Conservation (phyloP, 805 yeast species). For the Diddensiella caesifluorescens region DNA sequence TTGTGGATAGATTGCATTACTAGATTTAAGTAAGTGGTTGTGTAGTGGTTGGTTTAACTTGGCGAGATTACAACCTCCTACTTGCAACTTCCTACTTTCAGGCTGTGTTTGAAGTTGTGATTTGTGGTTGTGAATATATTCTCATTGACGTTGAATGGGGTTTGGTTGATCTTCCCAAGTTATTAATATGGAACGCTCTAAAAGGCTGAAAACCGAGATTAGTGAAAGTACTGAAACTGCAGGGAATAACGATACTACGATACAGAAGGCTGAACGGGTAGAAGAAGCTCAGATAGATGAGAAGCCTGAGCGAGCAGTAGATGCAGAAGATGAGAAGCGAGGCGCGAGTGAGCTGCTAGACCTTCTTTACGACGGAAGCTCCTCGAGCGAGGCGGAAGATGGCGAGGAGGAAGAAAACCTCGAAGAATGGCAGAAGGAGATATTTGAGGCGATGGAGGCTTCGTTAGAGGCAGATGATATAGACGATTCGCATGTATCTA, state of each 20-base stretch:
- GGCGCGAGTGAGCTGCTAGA: not conserved
- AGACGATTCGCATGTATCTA: slow-evolving; percentile 18
- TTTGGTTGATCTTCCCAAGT: too few species aligned
- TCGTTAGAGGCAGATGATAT: slow-evolving; percentile 18
- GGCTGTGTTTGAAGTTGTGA: too few species aligned
- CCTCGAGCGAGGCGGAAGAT: slow-evolving; percentile 5
- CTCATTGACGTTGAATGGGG: too few species aligned
- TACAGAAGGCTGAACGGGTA: slow-evolving; percentile 25
- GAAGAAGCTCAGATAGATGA: not conserved
- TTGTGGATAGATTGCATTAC: too few species aligned
- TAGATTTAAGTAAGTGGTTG: too few species aligned
- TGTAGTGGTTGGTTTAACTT: too few species aligned
- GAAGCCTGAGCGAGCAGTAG: slow-evolving; percentile 29
- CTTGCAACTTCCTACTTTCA: too few species aligned
- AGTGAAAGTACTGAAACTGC: slow-evolving; percentile 59
- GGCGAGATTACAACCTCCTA: too few species aligned
- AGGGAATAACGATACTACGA: slow-evolving; percentile 1
- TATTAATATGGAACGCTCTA: too few species aligned
- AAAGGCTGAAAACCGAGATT: slow-evolving; percentile 1
- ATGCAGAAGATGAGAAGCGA: slow-evolving; percentile 7
- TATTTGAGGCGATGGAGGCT: slow-evolving; percentile 24
- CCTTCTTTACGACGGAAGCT: not conserved
- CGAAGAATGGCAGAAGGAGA: slow-evolving; percentile 17
- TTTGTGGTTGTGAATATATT: too few species aligned
- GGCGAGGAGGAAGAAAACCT: slow-evolving; percentile 14